Evolutionary conservation across 257 asterid species (phyloP).

Genomic region (Solanum tacnaense): DNA sequence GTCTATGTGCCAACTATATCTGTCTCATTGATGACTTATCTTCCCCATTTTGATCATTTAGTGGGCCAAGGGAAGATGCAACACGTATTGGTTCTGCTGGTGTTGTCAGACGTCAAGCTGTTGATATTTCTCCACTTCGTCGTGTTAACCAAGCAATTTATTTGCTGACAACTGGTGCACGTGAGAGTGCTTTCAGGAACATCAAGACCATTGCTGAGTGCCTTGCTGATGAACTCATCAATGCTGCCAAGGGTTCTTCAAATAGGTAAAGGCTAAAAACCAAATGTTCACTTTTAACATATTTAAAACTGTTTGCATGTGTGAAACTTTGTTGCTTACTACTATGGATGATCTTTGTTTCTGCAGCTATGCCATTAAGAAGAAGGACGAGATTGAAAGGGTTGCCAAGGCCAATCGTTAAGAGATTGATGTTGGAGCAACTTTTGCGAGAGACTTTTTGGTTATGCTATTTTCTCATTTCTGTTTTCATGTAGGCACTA

Average conservation of each 20-base stretch:
- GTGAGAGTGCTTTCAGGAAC: slow-evolving; percentile 79
- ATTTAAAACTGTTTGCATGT: too few species aligned
- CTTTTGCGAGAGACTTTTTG: neutral
- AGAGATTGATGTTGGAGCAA: slow-evolving; percentile 1
- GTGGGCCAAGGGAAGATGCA: slow-evolving; percentile 86
- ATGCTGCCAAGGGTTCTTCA: slow-evolving; percentile 79
- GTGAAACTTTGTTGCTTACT: neutral
- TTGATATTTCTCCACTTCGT: slow-evolving; percentile 76
- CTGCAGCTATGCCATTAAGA: too few species aligned
- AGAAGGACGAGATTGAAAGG: too few species aligned
- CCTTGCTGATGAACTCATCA: slow-evolving; percentile 80
- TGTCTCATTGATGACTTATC: neutral
- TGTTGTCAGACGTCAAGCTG: slow-evolving; percentile 83
- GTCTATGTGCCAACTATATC: neutral
- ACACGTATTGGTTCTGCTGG: slow-evolving; percentile 86
- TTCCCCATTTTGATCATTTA: slow-evolving; percentile 4
- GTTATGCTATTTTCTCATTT: neutral
- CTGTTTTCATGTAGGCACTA: neutral
- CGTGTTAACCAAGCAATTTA: slow-evolving; percentile 77
- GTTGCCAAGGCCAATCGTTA: neutral
- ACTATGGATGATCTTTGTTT: neutral
- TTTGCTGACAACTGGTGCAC: slow-evolving; percentile 67
- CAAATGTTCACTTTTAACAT: neutral
- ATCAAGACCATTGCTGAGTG: slow-evolving; percentile 65
- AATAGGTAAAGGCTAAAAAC: slow-evolving; percentile 33